These are phyloP conservation scores for Peniophora sp. DNA, from an alignment of 1,284 basidiomycete species.

Conservation along the genomic window DNA sequence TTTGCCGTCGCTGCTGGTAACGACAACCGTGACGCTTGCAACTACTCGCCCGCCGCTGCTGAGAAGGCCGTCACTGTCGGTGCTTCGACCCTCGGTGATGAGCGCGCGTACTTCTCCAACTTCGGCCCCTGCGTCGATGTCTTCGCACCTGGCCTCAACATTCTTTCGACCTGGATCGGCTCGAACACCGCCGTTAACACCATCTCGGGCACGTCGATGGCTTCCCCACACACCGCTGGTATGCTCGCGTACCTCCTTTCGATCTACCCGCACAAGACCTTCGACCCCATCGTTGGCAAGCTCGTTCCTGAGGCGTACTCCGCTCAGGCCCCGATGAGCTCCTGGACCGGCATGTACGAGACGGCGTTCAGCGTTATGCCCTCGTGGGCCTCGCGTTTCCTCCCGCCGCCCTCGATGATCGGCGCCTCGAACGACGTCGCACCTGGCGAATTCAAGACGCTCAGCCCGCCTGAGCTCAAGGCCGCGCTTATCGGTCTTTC, in stretches of 20 bases:
- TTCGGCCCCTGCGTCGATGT: slow-evolving; percentile 66
- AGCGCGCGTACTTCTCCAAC: slow-evolving; percentile 76
- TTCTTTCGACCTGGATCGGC: slow-evolving; percentile 63
- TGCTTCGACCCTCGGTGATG: slow-evolving; percentile 62
- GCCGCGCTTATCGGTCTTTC: slow-evolving; percentile 48
- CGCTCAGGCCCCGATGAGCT: slow-evolving; percentile 13
- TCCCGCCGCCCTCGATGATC: slow-evolving; percentile 49
- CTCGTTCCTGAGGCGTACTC: slow-evolving; percentile 18
- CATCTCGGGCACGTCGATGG: slow-evolving; percentile 59
- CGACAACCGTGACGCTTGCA: slow-evolving; percentile 51
- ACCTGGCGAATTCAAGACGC: slow-evolving; percentile 24
- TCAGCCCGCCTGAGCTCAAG: slow-evolving; percentile 54
- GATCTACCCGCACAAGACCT: slow-evolving; percentile 42
- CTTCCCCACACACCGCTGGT: slow-evolving; percentile 52
- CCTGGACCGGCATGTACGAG: slow-evolving; percentile 36
- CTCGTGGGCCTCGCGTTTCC: slow-evolving; percentile 46
- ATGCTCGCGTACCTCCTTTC: slow-evolving; percentile 71
- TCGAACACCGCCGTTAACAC: slow-evolving; percentile 52
- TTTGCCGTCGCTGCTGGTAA: slow-evolving; percentile 90
- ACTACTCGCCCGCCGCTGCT: slow-evolving; percentile 65
- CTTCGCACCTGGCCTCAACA: slow-evolving; percentile 66
- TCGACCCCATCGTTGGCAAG: slow-evolving; percentile 30
- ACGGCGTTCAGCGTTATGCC: slow-evolving; percentile 51
- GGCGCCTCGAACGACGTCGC: slow-evolving; percentile 34
- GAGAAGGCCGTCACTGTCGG: slow-evolving; percentile 72